Evolutionary conservation across 2,329 filamentous ascomycete species (phyloP), one percentile per base, ranked within the genome.

Genomic region (Pyrenophora seminiperda): DNA sequence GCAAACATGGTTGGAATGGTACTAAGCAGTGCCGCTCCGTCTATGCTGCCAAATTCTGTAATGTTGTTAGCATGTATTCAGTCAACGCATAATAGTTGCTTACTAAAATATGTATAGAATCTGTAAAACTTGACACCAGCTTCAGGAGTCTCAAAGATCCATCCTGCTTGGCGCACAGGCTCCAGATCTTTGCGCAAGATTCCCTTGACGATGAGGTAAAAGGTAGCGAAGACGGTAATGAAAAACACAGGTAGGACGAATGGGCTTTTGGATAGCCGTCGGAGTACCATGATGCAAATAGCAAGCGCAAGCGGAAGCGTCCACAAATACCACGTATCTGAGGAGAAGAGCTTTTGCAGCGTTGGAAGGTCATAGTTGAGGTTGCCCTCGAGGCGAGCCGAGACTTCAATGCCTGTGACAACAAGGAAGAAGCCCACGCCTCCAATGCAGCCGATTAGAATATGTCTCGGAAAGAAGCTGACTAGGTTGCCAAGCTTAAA

Each of bases 371-470:
- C 84, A 70, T 96, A 96, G 58, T 89, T 85, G 24, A 99, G 81
- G 61, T 86, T 92, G 13, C 92, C 91, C 31, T 94, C 87, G 19
- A 99, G 79, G 41, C 93, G 85, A 18, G 92, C 93, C 17, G 92
- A 95, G 7, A 99, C 93, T 67, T 97, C 93, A 49, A 99, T 84
- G 18, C 91, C 94, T 5, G 94, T 99, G 42, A 90, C 85, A 41
- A 97, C 79, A 15, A 99, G 80, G 73, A 99, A 99, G 82, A 91
- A 96, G 4, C 94, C 94, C 7, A 99, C 94, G 55, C 94, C 94
- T 34, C 94, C 94, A 60, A 99, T 97, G 67, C 94, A 99, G 46
- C 94, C 94, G 55, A 97, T 96, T 24, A 99, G 77, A 61, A 99
- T 99, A 63, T 96, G 93, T 36, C 94, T 85, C 4, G 94, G 94